These are phyloP conservation scores for Isabelozyma pseudorhagii DNA, from an alignment of 805 yeast genomes.

Conservation along the genomic window DNA sequence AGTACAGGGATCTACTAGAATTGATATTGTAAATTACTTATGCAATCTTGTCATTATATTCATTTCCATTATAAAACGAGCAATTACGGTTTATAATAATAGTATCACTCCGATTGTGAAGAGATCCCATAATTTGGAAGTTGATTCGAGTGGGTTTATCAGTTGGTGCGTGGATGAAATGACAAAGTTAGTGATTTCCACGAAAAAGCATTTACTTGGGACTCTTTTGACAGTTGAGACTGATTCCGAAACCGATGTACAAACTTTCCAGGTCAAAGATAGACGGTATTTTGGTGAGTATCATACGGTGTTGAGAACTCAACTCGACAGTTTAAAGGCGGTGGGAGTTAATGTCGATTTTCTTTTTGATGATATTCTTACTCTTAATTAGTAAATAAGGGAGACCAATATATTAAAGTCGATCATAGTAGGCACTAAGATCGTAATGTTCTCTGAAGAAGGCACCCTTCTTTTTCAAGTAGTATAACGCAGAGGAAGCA, in stretches of 20 bases:
- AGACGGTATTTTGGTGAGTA: slow-evolving; percentile 48
- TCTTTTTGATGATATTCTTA: slow-evolving; percentile 46
- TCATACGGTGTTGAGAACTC: slow-evolving; percentile 51
- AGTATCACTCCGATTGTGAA: slow-evolving; percentile 44
- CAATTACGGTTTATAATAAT: slow-evolving; percentile 51
- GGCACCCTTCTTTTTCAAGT: slow-evolving; percentile 56
- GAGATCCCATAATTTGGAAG: slow-evolving; percentile 21
- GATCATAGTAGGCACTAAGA: slow-evolving; percentile 54
- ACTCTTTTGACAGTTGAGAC: slow-evolving; percentile 48
- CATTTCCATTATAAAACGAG: slow-evolving; percentile 47
- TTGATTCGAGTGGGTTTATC: slow-evolving; percentile 58
- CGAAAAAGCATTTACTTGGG: slow-evolving; percentile 67
- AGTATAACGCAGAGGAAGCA: slow-evolving; percentile 37
- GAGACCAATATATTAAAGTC: slow-evolving; percentile 20
- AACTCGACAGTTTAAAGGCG: slow-evolving; percentile 57
- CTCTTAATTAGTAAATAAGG: neutral
- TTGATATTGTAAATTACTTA: slow-evolving; percentile 40
- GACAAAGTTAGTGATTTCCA: slow-evolving; percentile 52
- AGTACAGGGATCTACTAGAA: slow-evolving; percentile 41
- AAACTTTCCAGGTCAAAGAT: slow-evolving; percentile 31
- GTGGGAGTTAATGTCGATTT: slow-evolving; percentile 76
- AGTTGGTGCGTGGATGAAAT: slow-evolving; percentile 74
- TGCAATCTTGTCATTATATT: slow-evolving; percentile 37
- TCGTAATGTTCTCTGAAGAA: slow-evolving; percentile 63
- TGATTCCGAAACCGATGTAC: slow-evolving; percentile 20